Base-by-base conservation (phyloP, 495 filamentous ascomycete genomes). In the Aspergillus heteromorphus region DNA sequence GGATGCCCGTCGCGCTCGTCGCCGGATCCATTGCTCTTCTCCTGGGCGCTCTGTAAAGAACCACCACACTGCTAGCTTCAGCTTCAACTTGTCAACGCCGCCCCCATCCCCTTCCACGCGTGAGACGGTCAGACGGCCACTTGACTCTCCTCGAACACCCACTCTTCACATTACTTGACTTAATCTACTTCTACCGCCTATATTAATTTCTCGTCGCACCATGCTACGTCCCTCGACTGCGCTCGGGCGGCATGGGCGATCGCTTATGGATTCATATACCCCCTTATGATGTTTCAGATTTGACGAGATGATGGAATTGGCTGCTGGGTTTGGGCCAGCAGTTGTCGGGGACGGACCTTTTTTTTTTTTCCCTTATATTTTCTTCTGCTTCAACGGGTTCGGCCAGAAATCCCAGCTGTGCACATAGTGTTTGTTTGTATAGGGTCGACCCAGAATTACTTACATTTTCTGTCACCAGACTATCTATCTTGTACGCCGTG, bases 1-100 rank as follows among this genome's bases (percentile, higher is more conserved):
- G 60, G 57, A 57, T 76, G 54, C 64, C 68, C 4, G 60, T 66
- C 31, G 73, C 66, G 27, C 49, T 76, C 8, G 62, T 67, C 17
- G 70, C 70, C 0, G 71, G 73, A 34, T 74, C 69, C 21, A 51
- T 76, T 18, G 71, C 72, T 45, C 59, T 76, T 54, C 54, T 71
- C 57, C 41, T 76, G 65, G 73, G 68, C 51, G 57, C 60, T 49
- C 57, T 73, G 36, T 75, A 55, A 59, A 29, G 14, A 31, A 10
- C 18, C 16, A n/a, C 54, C 34, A 38, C 20, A 51, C 62, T 53
- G 52, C 53, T 45, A 34, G 20, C 31, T n/a, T n/a, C n/a, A n/a
- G n/a, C n/a, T n/a, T n/a, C n/a, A n/a, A n/a, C n/a, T 49, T 40
- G 51, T 45, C 50, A 23, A 45, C 30, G 48, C 20, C 8, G 10